Evolutionary conservation across 2,329 filamentous ascomycete genomes (phyloP), one percentile per base, ranked within the genome.

Genomic region (Sporothrix curviconia): DNA sequence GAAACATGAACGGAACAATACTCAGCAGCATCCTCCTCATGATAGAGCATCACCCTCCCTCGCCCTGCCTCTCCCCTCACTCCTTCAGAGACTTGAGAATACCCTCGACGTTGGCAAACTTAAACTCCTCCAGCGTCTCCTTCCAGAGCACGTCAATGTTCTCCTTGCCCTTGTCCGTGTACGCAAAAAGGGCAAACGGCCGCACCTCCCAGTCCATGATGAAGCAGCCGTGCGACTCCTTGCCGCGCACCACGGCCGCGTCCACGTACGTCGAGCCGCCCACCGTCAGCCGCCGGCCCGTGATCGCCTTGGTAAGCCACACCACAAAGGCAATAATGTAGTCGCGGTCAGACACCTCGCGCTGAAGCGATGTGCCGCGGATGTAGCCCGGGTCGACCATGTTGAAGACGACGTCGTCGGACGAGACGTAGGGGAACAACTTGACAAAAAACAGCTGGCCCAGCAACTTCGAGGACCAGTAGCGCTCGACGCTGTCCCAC

Each of bases 181-280:
- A 74, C 9, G 70, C 56, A 4, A 67, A 63, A 12, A 61, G 57
- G 1, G 69, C 63, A 44, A 69, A 57, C 73, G 76, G 72, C 4
- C 63, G 61, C 17, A 79, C 72, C 7, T 74, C 65, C 71, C 76
- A 79, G 49, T 74, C 73, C 70, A 75, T 77, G 42, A 80, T 36
- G 59, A 76, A 80, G 44, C 73, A 76, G 0, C 78, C 78, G 62
- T 82, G 79, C 0, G 74, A 75, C 62, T 80, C 77, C 46, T 70
- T 71, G 0, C 78, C 78, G 50, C 79, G 72, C 0, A 69, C 67
- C 0, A 75, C 68, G 0, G 66, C 68, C 0, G 78, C 78, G 63
- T 82, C 74, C 1, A 80, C 56, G 61, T 76, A 79, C 0, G 72
- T 75, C 43, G 71, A 74, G 1, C 75, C 77, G 4, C 74, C 79